A percentile compares a stretch with the other conserved stretches of the same genome.
phyloP scores from a whole-genome alignment of 2,329 filamentous ascomycete species.

The Diaporthe australafricana region DNA sequence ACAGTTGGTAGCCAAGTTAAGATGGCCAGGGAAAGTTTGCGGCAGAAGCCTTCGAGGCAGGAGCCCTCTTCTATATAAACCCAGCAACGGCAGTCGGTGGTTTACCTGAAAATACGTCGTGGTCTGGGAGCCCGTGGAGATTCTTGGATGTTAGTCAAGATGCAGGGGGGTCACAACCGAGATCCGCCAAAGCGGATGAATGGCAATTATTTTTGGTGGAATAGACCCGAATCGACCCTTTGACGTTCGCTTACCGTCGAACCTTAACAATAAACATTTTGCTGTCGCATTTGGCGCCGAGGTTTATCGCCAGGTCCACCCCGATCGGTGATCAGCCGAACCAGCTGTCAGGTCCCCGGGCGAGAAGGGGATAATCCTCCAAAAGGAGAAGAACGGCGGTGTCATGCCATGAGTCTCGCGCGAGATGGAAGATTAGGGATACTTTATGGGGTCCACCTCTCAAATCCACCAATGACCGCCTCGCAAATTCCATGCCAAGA shows the following conservation, averaged over 20 bases:
- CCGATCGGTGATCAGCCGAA: conserved; percentile 20
- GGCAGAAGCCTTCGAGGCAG: not conserved
- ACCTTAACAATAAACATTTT: not conserved
- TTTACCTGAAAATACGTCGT: not conserved
- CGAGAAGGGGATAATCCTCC: not conserved
- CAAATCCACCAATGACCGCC: conserved; percentile 8
- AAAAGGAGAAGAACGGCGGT: conserved; percentile 22
- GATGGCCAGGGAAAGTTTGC: not conserved
- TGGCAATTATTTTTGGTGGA: not conserved
- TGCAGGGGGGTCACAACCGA: not conserved
- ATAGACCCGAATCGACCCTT: not conserved
- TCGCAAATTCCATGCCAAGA: conserved; percentile 6
- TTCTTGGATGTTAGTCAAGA: not conserved
- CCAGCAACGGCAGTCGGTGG: not conserved
- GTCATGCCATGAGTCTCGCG: conserved; percentile 16
- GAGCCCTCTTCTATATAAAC: too few species aligned
- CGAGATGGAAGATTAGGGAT: conserved; percentile 26
- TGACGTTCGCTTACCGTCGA: not conserved
- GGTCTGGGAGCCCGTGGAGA: not conserved
- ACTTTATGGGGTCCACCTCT: not conserved
- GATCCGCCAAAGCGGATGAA: not conserved
- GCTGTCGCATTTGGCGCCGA: conserved; percentile 3
- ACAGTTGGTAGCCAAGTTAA: too few species aligned
- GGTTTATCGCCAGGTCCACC: not conserved
- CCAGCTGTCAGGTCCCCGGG: conserved; percentile 3